Evolutionary conservation across 78 protist species (phyloP).

Genomic region (Speleostelium caveatum): DNA sequence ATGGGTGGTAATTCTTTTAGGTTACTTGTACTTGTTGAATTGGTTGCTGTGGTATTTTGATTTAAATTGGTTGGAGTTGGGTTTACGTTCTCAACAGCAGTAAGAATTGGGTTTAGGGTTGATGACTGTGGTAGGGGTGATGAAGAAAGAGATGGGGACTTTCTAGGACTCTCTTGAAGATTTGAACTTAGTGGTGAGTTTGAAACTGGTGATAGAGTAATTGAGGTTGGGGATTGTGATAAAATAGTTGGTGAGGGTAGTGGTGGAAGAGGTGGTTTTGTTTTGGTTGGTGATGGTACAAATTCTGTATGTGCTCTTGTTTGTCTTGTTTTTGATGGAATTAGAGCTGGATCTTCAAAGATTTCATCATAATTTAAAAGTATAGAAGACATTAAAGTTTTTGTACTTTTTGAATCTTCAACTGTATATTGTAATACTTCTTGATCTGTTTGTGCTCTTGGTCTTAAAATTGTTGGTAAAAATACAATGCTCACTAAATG

Average conservation of each 20-base stretch:
- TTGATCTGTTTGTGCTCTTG: conserved; percentile 54
- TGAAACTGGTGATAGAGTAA: neutral
- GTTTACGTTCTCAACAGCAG: neutral
- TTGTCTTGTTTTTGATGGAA: conserved; percentile 30
- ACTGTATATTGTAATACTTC: conserved; percentile 65
- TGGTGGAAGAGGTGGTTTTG: neutral
- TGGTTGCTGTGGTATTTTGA: neutral
- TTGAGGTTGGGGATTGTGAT: conserved; percentile 1
- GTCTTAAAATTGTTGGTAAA: conserved; percentile 73
- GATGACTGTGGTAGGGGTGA: conserved; percentile 12
- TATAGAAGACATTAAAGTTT: conserved; percentile 59
- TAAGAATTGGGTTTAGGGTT: neutral
- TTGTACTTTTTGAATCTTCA: conserved; percentile 61
- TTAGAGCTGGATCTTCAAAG: conserved; percentile 53
- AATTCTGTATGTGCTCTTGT: conserved; percentile 73
- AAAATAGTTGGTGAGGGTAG: neutral
- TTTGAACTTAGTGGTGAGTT: neutral
- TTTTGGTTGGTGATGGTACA: conserved; percentile 8
- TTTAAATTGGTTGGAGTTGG: neutral
- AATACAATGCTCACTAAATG: conserved; percentile 64
- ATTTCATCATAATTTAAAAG: conserved; percentile 42
- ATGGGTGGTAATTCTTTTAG: conserved; percentile 30
- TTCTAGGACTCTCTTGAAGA: neutral
- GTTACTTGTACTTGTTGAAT: too few relatives aligned
- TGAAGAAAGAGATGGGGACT: neutral